Evolutionary conservation across 2,329 filamentous ascomycete genomes (phyloP).

Genomic region (Calonectria ilicicola): DNA sequence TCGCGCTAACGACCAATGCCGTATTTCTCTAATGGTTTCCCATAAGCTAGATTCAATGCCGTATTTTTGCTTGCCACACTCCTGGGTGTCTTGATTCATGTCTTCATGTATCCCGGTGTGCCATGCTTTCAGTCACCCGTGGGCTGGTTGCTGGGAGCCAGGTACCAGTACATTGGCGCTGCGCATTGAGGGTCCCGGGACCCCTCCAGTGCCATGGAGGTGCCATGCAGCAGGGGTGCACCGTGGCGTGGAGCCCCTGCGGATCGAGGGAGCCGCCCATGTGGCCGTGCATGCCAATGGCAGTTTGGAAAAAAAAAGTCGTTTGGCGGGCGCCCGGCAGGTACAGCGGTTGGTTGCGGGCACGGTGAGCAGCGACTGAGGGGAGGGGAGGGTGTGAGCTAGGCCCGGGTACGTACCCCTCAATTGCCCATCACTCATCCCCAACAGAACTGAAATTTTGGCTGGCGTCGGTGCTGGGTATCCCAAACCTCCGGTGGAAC

Average conservation of each 20-base stretch:
- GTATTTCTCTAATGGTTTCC: no score
- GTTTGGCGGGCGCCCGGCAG: conserved; percentile 32
- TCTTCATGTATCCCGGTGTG: not conserved
- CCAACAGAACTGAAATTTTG: conserved; percentile 57
- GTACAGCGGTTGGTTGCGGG: conserved; percentile 12
- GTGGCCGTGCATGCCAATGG: conserved; percentile 42
- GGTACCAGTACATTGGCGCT: conserved; percentile 37
- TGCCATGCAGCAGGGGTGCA: conserved; percentile 36
- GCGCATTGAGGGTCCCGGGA: conserved; percentile 10
- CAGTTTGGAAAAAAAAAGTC: conserved; percentile 32
- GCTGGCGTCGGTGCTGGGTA: conserved; percentile 44
- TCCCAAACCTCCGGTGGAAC: conserved; percentile 37
- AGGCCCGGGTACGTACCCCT: conserved; percentile 45
- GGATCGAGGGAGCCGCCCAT: conserved; percentile 44
- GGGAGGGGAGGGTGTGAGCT: conserved; percentile 25
- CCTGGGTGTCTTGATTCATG: not conserved
- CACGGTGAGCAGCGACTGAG: conserved; percentile 9
- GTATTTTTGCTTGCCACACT: not conserved
- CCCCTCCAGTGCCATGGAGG: conserved; percentile 26
- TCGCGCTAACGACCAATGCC: no score
- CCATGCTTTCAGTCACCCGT: not conserved
- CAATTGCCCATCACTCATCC: conserved; percentile 45
- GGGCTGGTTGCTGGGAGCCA: conserved; percentile 3
- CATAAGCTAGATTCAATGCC: no score
- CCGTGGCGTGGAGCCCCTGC: conserved; percentile 40